Base-by-base conservation (phyloP, 768 basidiomycete genomes). In the Boletus sensibilis region DNA sequence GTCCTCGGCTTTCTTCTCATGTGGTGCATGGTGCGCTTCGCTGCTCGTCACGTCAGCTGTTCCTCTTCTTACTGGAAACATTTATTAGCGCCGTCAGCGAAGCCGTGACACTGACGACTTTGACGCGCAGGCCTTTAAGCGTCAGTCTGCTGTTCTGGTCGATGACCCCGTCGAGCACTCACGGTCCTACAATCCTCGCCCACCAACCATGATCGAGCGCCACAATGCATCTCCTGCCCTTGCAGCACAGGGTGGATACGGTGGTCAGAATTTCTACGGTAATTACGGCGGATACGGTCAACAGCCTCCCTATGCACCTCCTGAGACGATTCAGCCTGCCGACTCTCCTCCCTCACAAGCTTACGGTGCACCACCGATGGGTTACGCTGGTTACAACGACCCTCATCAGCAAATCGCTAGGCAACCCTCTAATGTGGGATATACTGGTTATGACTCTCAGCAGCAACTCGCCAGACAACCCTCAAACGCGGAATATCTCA, bases 201-300 rank as follows among this genome's bases (percentile, higher is more conserved):
- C 85, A 18, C 86, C 86, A n/a, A 76, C 79, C 29, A 87, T 87
- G 86, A 77, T 83, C 49, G 80, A 87, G 62, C 75, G 75, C 44
- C 79, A 78, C 59, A 75, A 71, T 23, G 56, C 62, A 27, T 70
- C 69, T 50, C 65, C 66, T 49, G 68, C 70, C 21, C 59, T 70
- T 45, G 64, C 57, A 10, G 38, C 68, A 12, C 67, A 69, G 42
- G 44, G 25, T 20, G 61, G 48, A 13, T 48, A 52, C 18, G 57
- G 53, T 39, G 58, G 55, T 25, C 71, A 72, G 49, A 65, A 66
- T 31, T 61, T 61, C 49, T 68, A 64, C 33, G 72, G 63, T 23
- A 43, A 12, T 33, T 73, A 69, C 16, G 59, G 59, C 13, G 72
- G 54, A 47, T 64, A 66, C 50, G 54, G 47, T 47, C 62, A 73